Conservation (phyloP, 352 stramenopile genomes). For the Phytophthora palmivora region DNA sequence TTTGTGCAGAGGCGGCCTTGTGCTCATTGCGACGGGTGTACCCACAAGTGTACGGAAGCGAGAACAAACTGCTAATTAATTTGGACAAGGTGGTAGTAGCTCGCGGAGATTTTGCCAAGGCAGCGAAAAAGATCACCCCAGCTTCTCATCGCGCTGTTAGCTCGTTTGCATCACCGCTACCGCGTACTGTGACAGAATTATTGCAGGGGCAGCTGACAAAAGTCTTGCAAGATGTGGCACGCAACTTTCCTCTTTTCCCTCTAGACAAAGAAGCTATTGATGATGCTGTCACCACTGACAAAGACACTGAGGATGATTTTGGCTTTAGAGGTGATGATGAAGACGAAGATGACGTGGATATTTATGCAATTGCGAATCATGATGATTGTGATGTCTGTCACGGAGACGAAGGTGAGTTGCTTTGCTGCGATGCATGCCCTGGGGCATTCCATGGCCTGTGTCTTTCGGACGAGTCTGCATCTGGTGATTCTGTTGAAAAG, state of each 20-base stretch:
- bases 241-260: slow-evolving; percentile 73
- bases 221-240: slow-evolving; percentile 53
- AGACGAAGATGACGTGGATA: slow-evolving; percentile 70
- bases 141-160: slow-evolving; percentile 79
- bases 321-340: slow-evolving; percentile 35
- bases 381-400: slow-evolving; percentile 79
- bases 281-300: slow-evolving; percentile 30
- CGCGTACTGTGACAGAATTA: slow-evolving; percentile 57
- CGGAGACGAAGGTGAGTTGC: slow-evolving; percentile 59
- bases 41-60: slow-evolving; percentile 86
- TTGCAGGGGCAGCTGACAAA: slow-evolving; percentile 44
- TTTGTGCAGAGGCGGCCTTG: slow-evolving; percentile 91
- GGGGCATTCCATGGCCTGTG: slow-evolving; percentile 67
- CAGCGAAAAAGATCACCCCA: slow-evolving; percentile 82
- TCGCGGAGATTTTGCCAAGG: slow-evolving; percentile 73
- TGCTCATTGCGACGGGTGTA: slow-evolving; percentile 88
- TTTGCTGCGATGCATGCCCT: slow-evolving; percentile 71
- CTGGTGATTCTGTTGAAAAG: slow-evolving; percentile 15
- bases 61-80: slow-evolving; percentile 82
- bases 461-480: slow-evolving; percentile 25
- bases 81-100: slow-evolving; percentile 76
- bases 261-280: slow-evolving; percentile 55
- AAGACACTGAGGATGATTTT: slow-evolving; percentile 4
- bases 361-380: slow-evolving; percentile 68
- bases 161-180: slow-evolving; percentile 79